These are phyloP conservation scores for Chrysanthemum seticuspe DNA, from an alignment of 129 eudicot species.

Conservation along the genomic window DNA sequence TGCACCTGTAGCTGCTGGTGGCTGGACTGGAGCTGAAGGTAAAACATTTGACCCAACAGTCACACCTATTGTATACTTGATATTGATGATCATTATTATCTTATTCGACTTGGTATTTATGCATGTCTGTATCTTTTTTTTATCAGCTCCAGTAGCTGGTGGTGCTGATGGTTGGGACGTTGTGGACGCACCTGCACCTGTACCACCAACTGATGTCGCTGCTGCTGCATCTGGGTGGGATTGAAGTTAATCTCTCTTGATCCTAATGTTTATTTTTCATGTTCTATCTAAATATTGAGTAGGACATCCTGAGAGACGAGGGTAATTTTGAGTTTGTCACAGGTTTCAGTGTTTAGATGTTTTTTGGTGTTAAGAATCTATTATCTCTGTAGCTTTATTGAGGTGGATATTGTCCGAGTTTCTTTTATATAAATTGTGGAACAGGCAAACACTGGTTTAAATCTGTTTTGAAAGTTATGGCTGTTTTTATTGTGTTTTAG, in stretches of 20 bases:
- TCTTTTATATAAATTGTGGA: conserved; percentile 2
- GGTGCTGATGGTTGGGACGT: conserved; percentile 62
- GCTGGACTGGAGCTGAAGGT: conserved; percentile 63
- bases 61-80: too few relatives aligned
- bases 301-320: background rate
- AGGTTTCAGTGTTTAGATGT: conserved; percentile 14
- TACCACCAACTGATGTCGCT: conserved; percentile 34
- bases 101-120: background rate
- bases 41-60: background rate
- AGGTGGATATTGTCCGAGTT: conserved; percentile 18
- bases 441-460: background rate
- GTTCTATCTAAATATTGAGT: conserved; percentile 3
- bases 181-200: conserved; percentile 47
- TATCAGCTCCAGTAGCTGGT: conserved; percentile 36
- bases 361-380: conserved; percentile 13
- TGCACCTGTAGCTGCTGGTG: conserved; percentile 37
- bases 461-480: too few relatives aligned
- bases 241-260: background rate
- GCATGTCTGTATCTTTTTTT: background rate
- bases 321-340: conserved; percentile 6
- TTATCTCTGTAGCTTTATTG: conserved; percentile 11
- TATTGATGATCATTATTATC: too few relatives aligned
- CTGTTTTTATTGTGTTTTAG: too few relatives aligned
- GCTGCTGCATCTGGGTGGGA: conserved; percentile 57
- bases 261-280: background rate